Base-by-base conservation (phyloP, 2,329 filamentous ascomycete species). In the Exophiala mesophila region DNA sequence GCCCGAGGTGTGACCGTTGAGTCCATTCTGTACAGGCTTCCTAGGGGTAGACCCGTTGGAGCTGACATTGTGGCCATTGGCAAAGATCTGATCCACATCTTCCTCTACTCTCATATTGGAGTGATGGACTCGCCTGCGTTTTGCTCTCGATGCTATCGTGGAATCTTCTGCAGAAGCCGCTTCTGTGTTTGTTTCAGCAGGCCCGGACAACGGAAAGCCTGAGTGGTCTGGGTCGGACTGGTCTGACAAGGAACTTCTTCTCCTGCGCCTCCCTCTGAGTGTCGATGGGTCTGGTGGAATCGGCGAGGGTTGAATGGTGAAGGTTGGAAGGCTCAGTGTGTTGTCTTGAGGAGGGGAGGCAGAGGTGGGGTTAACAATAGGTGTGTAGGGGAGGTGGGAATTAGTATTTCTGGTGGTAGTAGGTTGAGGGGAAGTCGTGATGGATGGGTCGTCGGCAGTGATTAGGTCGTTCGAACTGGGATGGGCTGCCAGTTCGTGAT, bases 401-500 rank as follows among this genome's bases (percentile, higher is more conserved):
- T 71, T 69, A 63, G 64, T 50, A 53, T 61, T 62, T 57, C 67
- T 66, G 68, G 63, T 69, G 59, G 70, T 61, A 65, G 74, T 59
- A 64, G 65, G 63, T 59, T 67, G 63, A 57, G 70, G 64, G 65
- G 68, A 64, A 55, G 68, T 74, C 72, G 76, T 72, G 63, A 69
- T 72, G 68, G 74, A 65, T 73, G 77, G 76, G 72, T 74, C 66
- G 80, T 81, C 82, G 78, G 82, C 69, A 71, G 74, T 71, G 78
- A 74, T 70, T 74, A 74, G 76, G 74, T 77, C 70, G 66, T 68
- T 65, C 63, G 68, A 70, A 67, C 76, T 70, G 63, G 61, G 71
- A 72, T 79, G 76, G 78, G 83, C 76, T 76, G 82, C 83, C 83
- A 86, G 82, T 75, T 80, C 82, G 80, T 79, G 69, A 65, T 66